Evolutionary conservation across 2,329 filamentous ascomycete species (phyloP).

Genomic region (Lojkania enalia): DNA sequence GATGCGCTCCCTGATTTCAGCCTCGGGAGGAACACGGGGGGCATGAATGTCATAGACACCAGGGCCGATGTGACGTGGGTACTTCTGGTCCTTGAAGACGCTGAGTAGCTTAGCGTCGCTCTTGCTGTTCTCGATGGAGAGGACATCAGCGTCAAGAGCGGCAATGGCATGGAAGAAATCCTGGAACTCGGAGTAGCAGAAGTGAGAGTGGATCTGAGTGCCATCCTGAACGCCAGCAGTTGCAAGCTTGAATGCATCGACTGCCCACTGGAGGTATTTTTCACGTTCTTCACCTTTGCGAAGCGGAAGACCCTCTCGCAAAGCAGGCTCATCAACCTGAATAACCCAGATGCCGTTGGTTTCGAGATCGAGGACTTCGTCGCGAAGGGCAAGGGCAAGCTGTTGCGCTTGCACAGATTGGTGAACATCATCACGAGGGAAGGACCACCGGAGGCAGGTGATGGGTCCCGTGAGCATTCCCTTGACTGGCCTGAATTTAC

Average conservation of each 20-base stretch:
- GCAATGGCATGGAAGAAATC: constrained; percentile 99
- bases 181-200: constrained; percentile 99
- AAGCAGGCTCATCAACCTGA: constrained; percentile 98
- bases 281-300: constrained; percentile 92
- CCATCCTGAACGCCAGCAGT: constrained; percentile 91
- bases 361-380: constrained; percentile 98
- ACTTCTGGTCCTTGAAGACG: constrained; percentile 96
- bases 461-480: constrained; percentile 99
- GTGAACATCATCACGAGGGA: constrained; percentile 99
- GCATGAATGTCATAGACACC: constrained; percentile 99
- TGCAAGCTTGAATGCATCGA: constrained; percentile 95
- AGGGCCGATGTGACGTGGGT: constrained; percentile 97
- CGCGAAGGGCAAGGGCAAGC: constrained; percentile 95
- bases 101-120: constrained; percentile 98
- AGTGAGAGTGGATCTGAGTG: constrained; percentile 99
- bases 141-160: constrained; percentile 94
- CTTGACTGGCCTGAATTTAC: constrained; percentile 99
- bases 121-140: constrained; percentile 99
- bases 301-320: constrained; percentile 98
- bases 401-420: constrained; percentile 99
- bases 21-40: constrained; percentile 91
- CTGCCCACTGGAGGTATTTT: constrained; percentile 95
- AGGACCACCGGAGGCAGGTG: constrained; percentile 98
- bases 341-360: constrained; percentile 95
- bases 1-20: constrained; percentile 98